A percentile compares a stretch with the other conserved stretches of the same genome.
These are phyloP conservation scores for Aegilops sharonensis DNA, from an alignment of 176 grass and related monocot species.

Conservation along the genomic window DNA sequence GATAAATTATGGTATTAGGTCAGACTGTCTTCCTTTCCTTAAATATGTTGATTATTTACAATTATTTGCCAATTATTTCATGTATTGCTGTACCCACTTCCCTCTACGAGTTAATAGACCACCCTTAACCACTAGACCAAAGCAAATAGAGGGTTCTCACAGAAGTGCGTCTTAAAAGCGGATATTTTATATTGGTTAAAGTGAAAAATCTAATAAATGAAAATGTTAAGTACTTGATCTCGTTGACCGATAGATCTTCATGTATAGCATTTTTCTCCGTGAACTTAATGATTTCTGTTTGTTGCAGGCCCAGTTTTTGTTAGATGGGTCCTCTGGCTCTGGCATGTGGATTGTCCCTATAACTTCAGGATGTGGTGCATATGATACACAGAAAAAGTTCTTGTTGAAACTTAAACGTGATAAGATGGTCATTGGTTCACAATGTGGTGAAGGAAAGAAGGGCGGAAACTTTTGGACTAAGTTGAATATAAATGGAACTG, in stretches of 20 bases:
- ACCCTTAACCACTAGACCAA: constrained; percentile 3
- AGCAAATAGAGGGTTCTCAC: background rate
- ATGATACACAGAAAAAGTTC: constrained; percentile 49
- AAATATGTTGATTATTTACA: background rate
- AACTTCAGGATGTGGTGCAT: constrained; percentile 55
- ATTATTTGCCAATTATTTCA: constrained; percentile 6
- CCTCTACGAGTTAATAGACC: background rate
- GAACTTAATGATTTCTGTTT: constrained; percentile 25
- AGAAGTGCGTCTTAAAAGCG: background rate
- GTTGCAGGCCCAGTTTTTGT: constrained; percentile 80
- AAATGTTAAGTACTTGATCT: background rate
- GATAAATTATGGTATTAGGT: background rate
- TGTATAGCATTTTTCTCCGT: constrained; percentile 6
- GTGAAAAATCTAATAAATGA: background rate
- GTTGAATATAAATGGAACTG: constrained; percentile 77
- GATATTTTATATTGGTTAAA: background rate
- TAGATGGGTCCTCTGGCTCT: constrained; percentile 53
- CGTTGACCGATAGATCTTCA: background rate
- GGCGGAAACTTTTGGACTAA: constrained; percentile 69
- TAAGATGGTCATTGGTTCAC: constrained; percentile 43
- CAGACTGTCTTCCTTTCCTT: background rate
- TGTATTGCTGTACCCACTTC: background rate
- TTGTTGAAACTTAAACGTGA: constrained; percentile 65
- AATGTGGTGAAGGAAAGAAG: constrained; percentile 34
- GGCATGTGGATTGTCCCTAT: constrained; percentile 87